Base-by-base conservation (phyloP, 2,329 filamentous ascomycete species). In the Endocalyx cinctus region DNA sequence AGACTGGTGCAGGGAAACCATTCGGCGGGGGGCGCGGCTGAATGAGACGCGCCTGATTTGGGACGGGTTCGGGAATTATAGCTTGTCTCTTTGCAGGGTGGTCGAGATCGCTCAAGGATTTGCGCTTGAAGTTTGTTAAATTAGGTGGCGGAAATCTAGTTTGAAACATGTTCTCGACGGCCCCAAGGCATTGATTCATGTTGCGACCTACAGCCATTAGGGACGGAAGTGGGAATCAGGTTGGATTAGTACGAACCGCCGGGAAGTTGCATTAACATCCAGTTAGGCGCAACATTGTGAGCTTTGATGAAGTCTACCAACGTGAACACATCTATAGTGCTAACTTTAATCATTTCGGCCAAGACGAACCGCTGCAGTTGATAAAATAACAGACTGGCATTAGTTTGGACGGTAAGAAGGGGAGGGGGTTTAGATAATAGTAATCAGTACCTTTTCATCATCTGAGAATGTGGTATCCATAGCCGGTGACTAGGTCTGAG, bases 331-430 rank as follows among this genome's bases (percentile, higher is more conserved):
- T 73, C 66, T 38, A 77, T 55, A 18, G 62, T 54, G 57, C 72
- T 77, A 39, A 63, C 63, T 47, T 77, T 78, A 55, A 78, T 70
- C 46, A 77, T 71, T 54, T 78, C 74, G 36, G 65, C 70, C 35
- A 78, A 63, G 39, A 77, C 59, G 49, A 75, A 75, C 42, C 72
- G 70, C 74, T 78, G 47, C n/a, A 37, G 29, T 16, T n/a, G n/a
- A n/a, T n/a, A n/a, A n/a, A n/a, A n/a, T n/a, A n/a, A n/a, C n/a
- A n/a, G n/a, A n/a, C n/a, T n/a, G n/a, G 32, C 23, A 31, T 20
- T 26, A 15, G 37, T 52, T 44, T 50, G 44, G n/a, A n/a, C n/a
- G 44, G 36, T 27, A 37, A 41, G 37, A 42, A 33, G 22, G 27
- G 22, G 7, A 25, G 22, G 25, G 30, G 20, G 20, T 22, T 27